A percentile compares a stretch with the other conserved stretches of the same genome.
Evolutionary conservation across 208 protist genomes (phyloP).

Genomic region (Trypanosoma melophagium): DNA sequence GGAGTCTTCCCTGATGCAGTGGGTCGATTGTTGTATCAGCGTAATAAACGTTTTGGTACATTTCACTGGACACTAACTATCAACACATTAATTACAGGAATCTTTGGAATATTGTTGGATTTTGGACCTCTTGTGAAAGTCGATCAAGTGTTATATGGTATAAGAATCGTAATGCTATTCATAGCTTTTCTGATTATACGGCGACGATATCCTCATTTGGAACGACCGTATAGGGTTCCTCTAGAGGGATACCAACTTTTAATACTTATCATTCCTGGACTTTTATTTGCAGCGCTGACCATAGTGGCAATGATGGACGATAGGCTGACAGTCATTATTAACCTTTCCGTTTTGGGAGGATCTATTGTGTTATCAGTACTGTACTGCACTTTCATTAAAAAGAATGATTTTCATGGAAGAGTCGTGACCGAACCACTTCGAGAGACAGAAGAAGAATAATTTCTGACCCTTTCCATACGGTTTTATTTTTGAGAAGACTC

Average conservation of each 20-base stretch:
- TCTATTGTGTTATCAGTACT: slow-evolving; percentile 34
- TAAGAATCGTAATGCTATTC: slow-evolving; percentile 59
- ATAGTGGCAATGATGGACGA: slow-evolving; percentile 50
- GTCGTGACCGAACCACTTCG: slow-evolving; percentile 48
- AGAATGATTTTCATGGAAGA: slow-evolving; percentile 58
- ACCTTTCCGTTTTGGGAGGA: slow-evolving; percentile 31
- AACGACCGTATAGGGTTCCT: slow-evolving; percentile 61
- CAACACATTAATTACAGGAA: slow-evolving; percentile 59
- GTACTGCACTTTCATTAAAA: slow-evolving; percentile 53
- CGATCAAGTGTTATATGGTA: slow-evolving; percentile 78
- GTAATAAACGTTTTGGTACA: slow-evolving; percentile 66
- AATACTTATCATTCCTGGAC: slow-evolving; percentile 44
- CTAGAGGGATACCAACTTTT: slow-evolving; percentile 39
- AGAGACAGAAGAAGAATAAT: background rate
- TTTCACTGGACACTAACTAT: slow-evolving; percentile 72
- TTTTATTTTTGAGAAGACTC: too few relatives aligned
- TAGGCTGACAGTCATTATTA: slow-evolving; percentile 39
- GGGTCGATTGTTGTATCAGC: slow-evolving; percentile 46
- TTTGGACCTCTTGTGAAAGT: slow-evolving; percentile 70
- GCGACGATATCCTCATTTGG: slow-evolving; percentile 55
- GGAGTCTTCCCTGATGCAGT: slow-evolving; percentile 65
- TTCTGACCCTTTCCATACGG: too few relatives aligned
- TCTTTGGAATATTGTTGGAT: slow-evolving; percentile 59
- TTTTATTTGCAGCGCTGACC: slow-evolving; percentile 44
- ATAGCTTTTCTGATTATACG: slow-evolving; percentile 65